phyloP scores from a whole-genome alignment of 805 yeast species.

The Suhomyces sp. region DNA sequence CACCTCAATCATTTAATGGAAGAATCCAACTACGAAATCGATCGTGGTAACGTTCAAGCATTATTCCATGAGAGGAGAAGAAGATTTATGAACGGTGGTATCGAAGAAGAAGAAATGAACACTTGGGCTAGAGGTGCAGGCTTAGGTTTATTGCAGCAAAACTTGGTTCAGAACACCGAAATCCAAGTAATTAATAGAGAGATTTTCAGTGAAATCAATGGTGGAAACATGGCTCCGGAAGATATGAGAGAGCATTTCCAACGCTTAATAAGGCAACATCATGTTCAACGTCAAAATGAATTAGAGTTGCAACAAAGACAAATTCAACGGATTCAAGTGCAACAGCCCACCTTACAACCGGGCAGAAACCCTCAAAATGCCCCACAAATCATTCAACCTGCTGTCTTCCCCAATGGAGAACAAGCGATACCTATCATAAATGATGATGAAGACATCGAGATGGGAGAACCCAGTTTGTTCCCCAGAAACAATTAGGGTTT shows the following conservation, averaged over 20 bases:
- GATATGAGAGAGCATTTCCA: slow-evolving; percentile 36
- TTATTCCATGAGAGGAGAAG: slow-evolving; percentile 29
- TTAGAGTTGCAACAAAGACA: slow-evolving; percentile 11
- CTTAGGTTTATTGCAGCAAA: slow-evolving; percentile 10
- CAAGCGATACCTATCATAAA: slow-evolving; percentile 20
- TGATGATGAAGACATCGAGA: slow-evolving; percentile 32
- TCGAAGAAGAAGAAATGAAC: slow-evolving; percentile 25
- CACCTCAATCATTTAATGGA: slow-evolving; percentile 54
- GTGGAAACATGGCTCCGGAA: slow-evolving; percentile 30
- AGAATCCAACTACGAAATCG: slow-evolving; percentile 32
- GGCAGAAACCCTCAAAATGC: slow-evolving; percentile 30
- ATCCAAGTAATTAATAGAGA: slow-evolving; percentile 30
- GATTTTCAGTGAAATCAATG: slow-evolving; percentile 29
- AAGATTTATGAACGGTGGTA: slow-evolving; percentile 20
- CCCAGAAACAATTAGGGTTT: too few species aligned
- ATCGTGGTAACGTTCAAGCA: slow-evolving; percentile 32
- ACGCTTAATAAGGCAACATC: slow-evolving; percentile 26
- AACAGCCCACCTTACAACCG: slow-evolving; percentile 7
- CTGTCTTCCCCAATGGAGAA: slow-evolving; percentile 36
- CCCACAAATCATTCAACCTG: slow-evolving; percentile 42
- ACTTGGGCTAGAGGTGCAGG: slow-evolving; percentile 22
- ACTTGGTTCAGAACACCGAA: slow-evolving; percentile 16
- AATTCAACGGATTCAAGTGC: not conserved
- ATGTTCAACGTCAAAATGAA: slow-evolving; percentile 22
- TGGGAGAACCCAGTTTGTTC: slow-evolving; percentile 28